Evolutionary conservation across 176 grass and related monocot species (phyloP), one percentile per base, ranked within the genome.

Genomic region (Alopecurus myosuroides): DNA sequence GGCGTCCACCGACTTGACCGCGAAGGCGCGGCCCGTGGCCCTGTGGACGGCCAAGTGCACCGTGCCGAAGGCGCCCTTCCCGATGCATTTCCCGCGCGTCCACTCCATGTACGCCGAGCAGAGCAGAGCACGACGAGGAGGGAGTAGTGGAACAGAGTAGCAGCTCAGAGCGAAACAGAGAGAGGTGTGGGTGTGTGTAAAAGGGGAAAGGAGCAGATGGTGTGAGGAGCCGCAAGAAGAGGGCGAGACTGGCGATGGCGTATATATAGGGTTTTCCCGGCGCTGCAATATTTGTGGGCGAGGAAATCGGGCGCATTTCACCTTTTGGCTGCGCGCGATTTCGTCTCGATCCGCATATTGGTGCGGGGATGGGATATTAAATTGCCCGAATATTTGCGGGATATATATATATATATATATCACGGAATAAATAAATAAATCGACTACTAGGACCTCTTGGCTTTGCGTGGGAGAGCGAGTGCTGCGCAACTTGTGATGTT

Each of bases 1-100:
- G 9, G 75, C 52, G 35, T 80, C 69, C 29, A 96, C 93, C 25
- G 97, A 94, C 87, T 99, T 99, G 25, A 99, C 97, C 17, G 97
- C 97, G 78, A 99, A 96, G 49, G 75, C 62, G 7, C 65, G 15
- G 35, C 88, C 89, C 12, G 84, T 92, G 23, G 77, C 70, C 71
- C 46, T 78, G 74, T 91, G 60, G 34, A 88, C 41, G 15, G 97
- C 97, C 19, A 92, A 62, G 91, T 83, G 90, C 74, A 99, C 93
- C 3, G 74, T 48, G 51, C 97, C 97, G 53, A 96, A 96, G 11
- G 93, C 85, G 28, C 97, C 97, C 70, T 71, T 85, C 2, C 97
- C 97, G 84, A 99, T 85, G 78, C 81, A 86, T 77, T 88, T 88
- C 79, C 97, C 88, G 34, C 93, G 85, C 82, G 81, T 73, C 93